phyloP scores from a whole-genome alignment of 768 basidiomycete species.

The Boletellus sp. region DNA sequence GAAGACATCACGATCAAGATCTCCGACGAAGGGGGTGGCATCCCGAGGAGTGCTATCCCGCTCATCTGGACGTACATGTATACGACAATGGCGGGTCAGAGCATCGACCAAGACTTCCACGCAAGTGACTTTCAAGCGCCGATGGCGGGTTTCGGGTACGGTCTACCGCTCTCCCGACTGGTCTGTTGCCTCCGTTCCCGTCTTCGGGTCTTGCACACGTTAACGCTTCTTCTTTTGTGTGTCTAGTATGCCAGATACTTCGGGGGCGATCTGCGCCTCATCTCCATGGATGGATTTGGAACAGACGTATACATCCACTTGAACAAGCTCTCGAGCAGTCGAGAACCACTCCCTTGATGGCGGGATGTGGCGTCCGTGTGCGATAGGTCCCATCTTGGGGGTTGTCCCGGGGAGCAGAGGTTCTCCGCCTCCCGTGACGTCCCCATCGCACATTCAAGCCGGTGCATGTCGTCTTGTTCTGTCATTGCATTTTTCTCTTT shows the following conservation, averaged over 20 bases:
- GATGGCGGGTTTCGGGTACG: conserved; percentile 97
- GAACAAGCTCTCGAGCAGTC: conserved; percentile 68
- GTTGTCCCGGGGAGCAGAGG: too few species aligned
- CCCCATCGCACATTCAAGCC: background rate
- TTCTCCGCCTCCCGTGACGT: too few species aligned
- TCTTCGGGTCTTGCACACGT: conserved; percentile 54
- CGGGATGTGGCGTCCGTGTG: background rate
- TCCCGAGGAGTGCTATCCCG: conserved; percentile 79
- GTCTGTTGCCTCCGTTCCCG: conserved; percentile 53
- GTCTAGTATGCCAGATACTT: conserved; percentile 89
- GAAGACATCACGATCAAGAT: conserved; percentile 99
- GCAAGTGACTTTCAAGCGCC: conserved; percentile 93
- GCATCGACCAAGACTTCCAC: conserved; percentile 70
- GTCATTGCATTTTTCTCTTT: background rate
- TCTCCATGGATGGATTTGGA: conserved; percentile 97
- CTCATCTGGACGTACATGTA: conserved; percentile 99
- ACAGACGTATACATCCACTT: conserved; percentile 93
- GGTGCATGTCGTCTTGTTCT: conserved; percentile 4
- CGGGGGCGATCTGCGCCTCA: conserved; percentile 87
- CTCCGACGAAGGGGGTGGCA: conserved; percentile 91
- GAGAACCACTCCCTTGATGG: conserved; percentile 38
- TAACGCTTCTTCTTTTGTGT: background rate
- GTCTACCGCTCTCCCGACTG: conserved; percentile 86
- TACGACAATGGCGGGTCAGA: conserved; percentile 73
- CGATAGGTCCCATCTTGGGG: background rate